phyloP scores from a whole-genome alignment of 1,284 basidiomycete genomes.

The Ceratobasidium papillatum region DNA sequence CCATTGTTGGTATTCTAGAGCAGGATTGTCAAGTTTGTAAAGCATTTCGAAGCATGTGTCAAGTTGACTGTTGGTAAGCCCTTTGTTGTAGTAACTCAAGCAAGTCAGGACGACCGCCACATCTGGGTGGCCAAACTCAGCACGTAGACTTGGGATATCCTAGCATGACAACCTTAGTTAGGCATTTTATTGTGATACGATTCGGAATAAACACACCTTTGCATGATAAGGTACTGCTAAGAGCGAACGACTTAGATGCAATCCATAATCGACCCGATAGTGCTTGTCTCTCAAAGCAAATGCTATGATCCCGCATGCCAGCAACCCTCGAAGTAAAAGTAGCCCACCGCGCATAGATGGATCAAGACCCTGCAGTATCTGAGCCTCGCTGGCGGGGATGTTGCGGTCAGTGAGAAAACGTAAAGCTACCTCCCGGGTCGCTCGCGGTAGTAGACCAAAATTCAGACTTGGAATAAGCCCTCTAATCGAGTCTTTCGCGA shows the following conservation, averaged over 20 bases:
- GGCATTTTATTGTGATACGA: background rate
- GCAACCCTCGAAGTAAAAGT: conserved; percentile 57
- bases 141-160: conserved; percentile 59
- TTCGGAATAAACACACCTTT: conserved; percentile 44
- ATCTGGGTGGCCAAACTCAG: conserved; percentile 61
- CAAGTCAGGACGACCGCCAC: conserved; percentile 28
- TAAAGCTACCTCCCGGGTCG: conserved; percentile 45
- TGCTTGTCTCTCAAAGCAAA: conserved; percentile 57
- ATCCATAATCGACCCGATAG: conserved; percentile 66
- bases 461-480: conserved; percentile 45
- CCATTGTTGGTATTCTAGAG: conserved; percentile 34
- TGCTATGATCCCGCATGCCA: conserved; percentile 57
- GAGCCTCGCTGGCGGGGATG: background rate
- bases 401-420: conserved; percentile 47
- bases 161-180: conserved; percentile 53
- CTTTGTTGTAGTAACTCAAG: conserved; percentile 34
- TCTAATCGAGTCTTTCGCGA: conserved; percentile 48
- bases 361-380: background rate
- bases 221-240: conserved; percentile 65
- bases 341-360: conserved; percentile 52
- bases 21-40: conserved; percentile 27
- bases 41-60: conserved; percentile 27
- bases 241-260: conserved; percentile 57
- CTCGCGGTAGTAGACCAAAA: conserved; percentile 39
- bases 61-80: conserved; percentile 13